Base-by-base conservation (phyloP, 345 rosid species). In the Eucalyptus melliodora region DNA sequence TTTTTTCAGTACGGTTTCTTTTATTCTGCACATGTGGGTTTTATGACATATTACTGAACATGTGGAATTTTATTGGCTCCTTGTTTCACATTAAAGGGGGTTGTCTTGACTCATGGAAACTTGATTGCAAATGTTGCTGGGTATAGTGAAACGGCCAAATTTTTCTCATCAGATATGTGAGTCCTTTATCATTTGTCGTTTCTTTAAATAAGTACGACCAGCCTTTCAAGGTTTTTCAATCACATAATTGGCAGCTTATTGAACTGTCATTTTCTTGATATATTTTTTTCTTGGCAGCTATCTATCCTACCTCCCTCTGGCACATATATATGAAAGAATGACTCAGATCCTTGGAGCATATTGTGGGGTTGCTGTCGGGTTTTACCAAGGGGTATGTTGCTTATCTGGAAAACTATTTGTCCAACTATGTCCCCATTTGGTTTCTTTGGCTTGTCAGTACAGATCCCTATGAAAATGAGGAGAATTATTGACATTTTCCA, bases 271-370 rank as follows among this genome's bases (percentile, higher is more conserved):
- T 72, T 72, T 21, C 47, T 77, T 34, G 24, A 21, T 89, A 53
- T 55, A 23, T 34, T 44, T 31, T 56, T 50, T 53, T 69, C 89
- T 86, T 87, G 10, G 72, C 95, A 97, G 99, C 90, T 97, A 93
- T 92, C 93, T 97, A 89, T 97, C 99, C 53, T 97, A 97, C 93
- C 96, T 97, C 91, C 99, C 99, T 77, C 92, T 97, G 94, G 99
- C 99, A 53, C 99, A 97, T 93, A 97, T 97, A 69, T 97, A 95
- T 72, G 98, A 97, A 90, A 93, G 99, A 88, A 90, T 94, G 88
- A 95, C 93, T 93, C 99, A 97, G 93, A 91, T 97, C 62, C 7
- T 95, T 89, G 51, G 87, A 12, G 95, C 86, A n/a, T 91, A 97
- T 92, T 92, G 60, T 77, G 98, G 98, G 34, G 92, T 92, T 90